Evolutionary conservation across 495 filamentous ascomycete species (phyloP).

Genomic region (Apodospora peruviana): DNA sequence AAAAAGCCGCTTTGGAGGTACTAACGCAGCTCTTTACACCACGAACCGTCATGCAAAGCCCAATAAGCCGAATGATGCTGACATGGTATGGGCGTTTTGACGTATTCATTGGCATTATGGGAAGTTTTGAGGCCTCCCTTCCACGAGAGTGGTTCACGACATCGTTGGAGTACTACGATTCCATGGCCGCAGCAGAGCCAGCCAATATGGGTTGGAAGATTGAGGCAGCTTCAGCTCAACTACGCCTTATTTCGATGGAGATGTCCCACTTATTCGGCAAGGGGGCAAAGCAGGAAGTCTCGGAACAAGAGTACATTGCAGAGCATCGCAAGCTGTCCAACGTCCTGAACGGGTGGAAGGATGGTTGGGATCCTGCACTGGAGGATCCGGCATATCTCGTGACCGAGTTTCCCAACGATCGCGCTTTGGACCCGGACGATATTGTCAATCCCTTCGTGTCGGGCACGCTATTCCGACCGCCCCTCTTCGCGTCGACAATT

Average conservation of each 20-base stretch:
- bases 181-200: conserved; percentile 55
- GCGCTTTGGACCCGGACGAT: conserved; percentile 51
- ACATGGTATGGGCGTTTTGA: conserved; percentile 90
- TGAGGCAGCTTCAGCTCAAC: conserved; percentile 55
- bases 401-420: conserved; percentile 48
- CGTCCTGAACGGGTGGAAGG: conserved; percentile 51
- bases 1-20: conserved; percentile 81
- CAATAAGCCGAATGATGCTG: conserved; percentile 64
- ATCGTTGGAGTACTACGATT: conserved; percentile 55
- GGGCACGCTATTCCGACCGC: conserved; percentile 59
- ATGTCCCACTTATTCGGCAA: conserved; percentile 75
- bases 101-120: conserved; percentile 74
- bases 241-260: conserved; percentile 72
- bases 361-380: conserved; percentile 52
- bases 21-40: conserved; percentile 74
- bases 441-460: conserved; percentile 68
- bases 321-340: conserved; percentile 54
- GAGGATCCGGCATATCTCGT: conserved; percentile 54
- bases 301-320: conserved; percentile 55
- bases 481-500: conserved; percentile 66
- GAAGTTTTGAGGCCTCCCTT: conserved; percentile 68
- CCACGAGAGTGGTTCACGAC: conserved; percentile 75
- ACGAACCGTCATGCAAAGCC: conserved; percentile 63
- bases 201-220: conserved; percentile 59
- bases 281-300: conserved; percentile 56